Percentiles rank a stretch among this genome's conserved stretches.
phyloP scores from a whole-genome alignment of 805 yeast species.

The Sugiyamaella marilandica region DNA sequence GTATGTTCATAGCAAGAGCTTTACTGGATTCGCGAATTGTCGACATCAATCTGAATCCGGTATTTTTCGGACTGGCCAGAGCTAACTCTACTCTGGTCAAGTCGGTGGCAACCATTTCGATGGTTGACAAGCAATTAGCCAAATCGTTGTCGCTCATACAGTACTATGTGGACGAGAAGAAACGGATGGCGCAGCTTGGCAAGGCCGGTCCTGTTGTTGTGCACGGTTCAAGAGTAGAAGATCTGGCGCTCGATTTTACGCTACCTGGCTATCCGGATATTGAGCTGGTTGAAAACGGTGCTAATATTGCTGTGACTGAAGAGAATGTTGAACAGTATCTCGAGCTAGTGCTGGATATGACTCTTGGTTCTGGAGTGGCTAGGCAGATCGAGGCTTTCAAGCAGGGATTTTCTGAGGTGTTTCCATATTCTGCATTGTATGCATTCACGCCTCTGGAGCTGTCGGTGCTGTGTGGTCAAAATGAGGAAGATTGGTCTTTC shows the following conservation, averaged over 20 bases:
- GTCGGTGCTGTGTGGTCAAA: constrained; percentile 64
- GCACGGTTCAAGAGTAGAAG: constrained; percentile 44
- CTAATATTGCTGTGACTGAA: constrained; percentile 42
- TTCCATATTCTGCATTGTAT: constrained; percentile 68
- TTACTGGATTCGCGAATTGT: constrained; percentile 81
- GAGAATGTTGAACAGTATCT: constrained; percentile 58
- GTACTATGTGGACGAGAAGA: constrained; percentile 35
- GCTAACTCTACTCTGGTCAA: constrained; percentile 17
- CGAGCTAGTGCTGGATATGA: constrained; percentile 49
- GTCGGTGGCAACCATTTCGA: constrained; percentile 38
- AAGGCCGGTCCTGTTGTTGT: constrained; percentile 13
- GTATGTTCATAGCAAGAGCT: constrained; percentile 82
- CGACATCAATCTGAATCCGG: constrained; percentile 70
- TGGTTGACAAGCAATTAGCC: constrained; percentile 56
- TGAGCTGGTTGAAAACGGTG: constrained; percentile 57
- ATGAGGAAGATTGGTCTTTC: constrained; percentile 76
- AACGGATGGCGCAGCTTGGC: neutral
- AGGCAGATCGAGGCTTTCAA: constrained; percentile 65
- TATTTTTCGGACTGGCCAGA: constrained; percentile 55
- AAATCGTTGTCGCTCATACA: constrained; percentile 51
- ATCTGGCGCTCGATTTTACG: constrained; percentile 58
- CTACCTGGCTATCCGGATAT: constrained; percentile 71
- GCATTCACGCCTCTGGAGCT: constrained; percentile 75
- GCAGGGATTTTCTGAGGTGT: constrained; percentile 75
- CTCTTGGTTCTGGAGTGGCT: constrained; percentile 58